Percentiles rank a stretch among this genome's conserved stretches.
Conservation (phyloP, 495 filamentous ascomycete genomes). For the Clohesyomyces aquaticus region DNA sequence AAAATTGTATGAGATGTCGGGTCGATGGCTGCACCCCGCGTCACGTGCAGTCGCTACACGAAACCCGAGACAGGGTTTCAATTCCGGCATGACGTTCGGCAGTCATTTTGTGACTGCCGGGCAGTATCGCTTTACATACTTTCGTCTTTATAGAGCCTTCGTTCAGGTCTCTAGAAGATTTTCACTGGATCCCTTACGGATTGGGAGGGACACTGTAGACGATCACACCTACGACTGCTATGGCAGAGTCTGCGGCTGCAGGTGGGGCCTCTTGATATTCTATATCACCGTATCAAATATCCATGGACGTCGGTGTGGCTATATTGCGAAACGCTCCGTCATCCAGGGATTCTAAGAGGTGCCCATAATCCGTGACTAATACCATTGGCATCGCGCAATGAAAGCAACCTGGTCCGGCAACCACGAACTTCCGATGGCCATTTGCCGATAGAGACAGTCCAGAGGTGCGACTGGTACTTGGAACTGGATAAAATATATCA, state of each 20-base stretch:
- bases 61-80: not conserved
- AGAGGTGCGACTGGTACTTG: no score
- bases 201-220: no score
- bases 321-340: not conserved
- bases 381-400: not conserved
- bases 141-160: not conserved
- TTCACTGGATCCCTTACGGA: no score
- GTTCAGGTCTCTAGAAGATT: not conserved
- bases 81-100: not conserved
- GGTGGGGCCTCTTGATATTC: no score
- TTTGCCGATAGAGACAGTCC: no score
- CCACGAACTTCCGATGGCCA: no score
- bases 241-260: no score
- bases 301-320: not conserved
- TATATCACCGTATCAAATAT: no score
- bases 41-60: not conserved
- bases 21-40: slow-evolving; percentile 24
- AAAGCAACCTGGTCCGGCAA: not conserved
- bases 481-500: no score
- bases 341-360: not conserved
- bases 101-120: not conserved
- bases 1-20: not conserved
- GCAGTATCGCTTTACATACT: no score
- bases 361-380: not conserved
- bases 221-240: no score